Evolutionary conservation across 1,139 yeast species (phyloP), one percentile per base, ranked within the genome.

Genomic region (Pichia sp.): DNA sequence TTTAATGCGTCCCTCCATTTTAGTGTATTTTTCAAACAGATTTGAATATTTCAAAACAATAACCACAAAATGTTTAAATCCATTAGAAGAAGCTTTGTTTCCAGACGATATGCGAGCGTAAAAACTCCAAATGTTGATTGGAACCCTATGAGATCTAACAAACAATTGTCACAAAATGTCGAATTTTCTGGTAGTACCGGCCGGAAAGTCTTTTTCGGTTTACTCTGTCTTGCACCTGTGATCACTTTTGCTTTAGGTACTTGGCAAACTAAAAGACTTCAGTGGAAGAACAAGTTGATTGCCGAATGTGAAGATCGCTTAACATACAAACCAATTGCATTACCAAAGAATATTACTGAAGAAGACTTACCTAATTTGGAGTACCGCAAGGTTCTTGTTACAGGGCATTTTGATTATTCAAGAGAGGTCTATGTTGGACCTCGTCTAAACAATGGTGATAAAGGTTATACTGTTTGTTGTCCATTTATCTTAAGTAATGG

Each of bases 371-470:
- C 62, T 23, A 83, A 84, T 47, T 82, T 85, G 62, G 95, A 88
- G 55, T 91, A 82, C 60, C 72, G 96, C 41, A 71, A 81, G 48
- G 89, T 91, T 42, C 66, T 69, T 24, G 66, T 84, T 14, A 76
- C 71, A 41, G 99, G 99, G 0, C 72, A 67, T 44, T 91, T 83
- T 59, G 80, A 84, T 52, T 93, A 91, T 55, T 77, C 78, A 18
- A 80, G 88, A 56, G 99, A 91, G 59, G 78, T 88, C 68, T 84
- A 84, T 53, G 85, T 93, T 40, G 97, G 97, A 0, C 98, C 98
- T 15, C 72, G 96, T 51, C 69, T 84, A 44, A 71, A 72, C 48
- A 79, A 85, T 49, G 95, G 89, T 8, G 70, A 68, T 50, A 72
- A 78, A 44, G 98, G 98, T 2, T 91, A 84, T 59, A 66, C 76